Percentiles rank a stretch among this genome's conserved stretches.
Evolutionary conservation across 148 eudicot species (phyloP).

Genomic region (Camellia sinensis): DNA sequence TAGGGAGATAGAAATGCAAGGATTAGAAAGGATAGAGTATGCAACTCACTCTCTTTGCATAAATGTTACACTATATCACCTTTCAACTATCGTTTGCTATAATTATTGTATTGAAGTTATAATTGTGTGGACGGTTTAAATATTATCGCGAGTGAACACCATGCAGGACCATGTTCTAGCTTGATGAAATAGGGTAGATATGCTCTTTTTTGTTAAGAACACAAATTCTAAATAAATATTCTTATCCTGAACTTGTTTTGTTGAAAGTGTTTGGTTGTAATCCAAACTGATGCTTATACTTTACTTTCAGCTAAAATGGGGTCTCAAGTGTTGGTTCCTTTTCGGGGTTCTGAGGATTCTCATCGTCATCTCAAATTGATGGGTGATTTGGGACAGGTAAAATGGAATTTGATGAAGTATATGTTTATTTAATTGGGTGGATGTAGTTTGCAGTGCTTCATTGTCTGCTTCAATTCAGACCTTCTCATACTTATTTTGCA

Average conservation of each 20-base stretch:
- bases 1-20: not conserved
- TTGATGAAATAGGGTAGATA: not conserved
- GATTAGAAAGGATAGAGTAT: not conserved
- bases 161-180: not conserved
- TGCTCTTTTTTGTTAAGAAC: not conserved
- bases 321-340: slow-evolving; percentile 94
- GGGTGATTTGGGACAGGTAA: slow-evolving; percentile 99
- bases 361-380: slow-evolving; percentile 94
- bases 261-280: slow-evolving; percentile 8
- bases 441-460: not conserved
- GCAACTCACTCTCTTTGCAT: not conserved
- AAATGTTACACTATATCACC: not conserved
- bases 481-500: slow-evolving; percentile 25
- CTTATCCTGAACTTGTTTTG: not conserved
- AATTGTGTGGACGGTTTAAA: not conserved
- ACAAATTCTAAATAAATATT: not conserved
- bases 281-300: slow-evolving; percentile 9
- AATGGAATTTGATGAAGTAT: not conserved
- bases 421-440: not conserved
- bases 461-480: slow-evolving; percentile 8
- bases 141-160: not conserved
- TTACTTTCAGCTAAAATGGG: slow-evolving; percentile 85
- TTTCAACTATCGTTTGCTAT: not conserved
- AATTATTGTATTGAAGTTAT: not conserved
- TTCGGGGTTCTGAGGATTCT: slow-evolving; percentile 90